Evolutionary conservation across 495 filamentous ascomycete species (phyloP).

Genomic region (Trichoderma asperelloides): DNA sequence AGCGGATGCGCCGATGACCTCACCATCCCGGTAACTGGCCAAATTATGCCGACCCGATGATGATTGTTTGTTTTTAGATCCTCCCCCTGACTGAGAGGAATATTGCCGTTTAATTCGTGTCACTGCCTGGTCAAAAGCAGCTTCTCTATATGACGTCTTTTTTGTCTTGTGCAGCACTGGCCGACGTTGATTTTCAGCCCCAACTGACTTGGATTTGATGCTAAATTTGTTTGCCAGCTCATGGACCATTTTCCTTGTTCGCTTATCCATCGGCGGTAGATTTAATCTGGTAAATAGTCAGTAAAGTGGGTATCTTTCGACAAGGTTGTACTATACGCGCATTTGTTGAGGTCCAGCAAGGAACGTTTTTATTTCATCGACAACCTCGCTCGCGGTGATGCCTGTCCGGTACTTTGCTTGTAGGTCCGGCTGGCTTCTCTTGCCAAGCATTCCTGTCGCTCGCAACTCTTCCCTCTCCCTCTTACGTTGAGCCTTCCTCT

Average conservation of each 20-base stretch:
- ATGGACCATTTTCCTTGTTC: conserved; percentile 67
- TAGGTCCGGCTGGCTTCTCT: conserved; percentile 48
- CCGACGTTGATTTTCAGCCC: conserved; percentile 63
- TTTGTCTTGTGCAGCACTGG: conserved; percentile 69
- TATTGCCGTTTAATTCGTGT: conserved; percentile 33
- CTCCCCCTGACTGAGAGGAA: conserved; percentile 36
- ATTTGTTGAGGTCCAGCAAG: conserved; percentile 52
- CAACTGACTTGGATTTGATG: conserved; percentile 76
- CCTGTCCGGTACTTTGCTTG: conserved; percentile 64
- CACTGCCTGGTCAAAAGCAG: conserved; percentile 32
- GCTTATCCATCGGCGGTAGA: conserved; percentile 77
- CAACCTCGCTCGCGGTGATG: conserved; percentile 62
- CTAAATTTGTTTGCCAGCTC: conserved; percentile 58
- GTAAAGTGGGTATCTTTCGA: neutral
- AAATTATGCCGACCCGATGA: conserved; percentile 12
- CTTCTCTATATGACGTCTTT: conserved; percentile 47
- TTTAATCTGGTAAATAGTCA: conserved; percentile 46
- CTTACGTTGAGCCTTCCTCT: conserved; percentile 74
- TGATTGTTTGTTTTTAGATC: conserved; percentile 27
- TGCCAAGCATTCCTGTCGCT: conserved; percentile 67
- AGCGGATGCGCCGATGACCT: conserved; percentile 76
- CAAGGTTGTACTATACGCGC: conserved; percentile 34
- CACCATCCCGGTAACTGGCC: conserved; percentile 70
- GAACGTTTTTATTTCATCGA: conserved; percentile 62
- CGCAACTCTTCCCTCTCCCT: conserved; percentile 69